phyloP scores from a whole-genome alignment of 306 rosid species.

The Leucaena leucocephala region DNA sequence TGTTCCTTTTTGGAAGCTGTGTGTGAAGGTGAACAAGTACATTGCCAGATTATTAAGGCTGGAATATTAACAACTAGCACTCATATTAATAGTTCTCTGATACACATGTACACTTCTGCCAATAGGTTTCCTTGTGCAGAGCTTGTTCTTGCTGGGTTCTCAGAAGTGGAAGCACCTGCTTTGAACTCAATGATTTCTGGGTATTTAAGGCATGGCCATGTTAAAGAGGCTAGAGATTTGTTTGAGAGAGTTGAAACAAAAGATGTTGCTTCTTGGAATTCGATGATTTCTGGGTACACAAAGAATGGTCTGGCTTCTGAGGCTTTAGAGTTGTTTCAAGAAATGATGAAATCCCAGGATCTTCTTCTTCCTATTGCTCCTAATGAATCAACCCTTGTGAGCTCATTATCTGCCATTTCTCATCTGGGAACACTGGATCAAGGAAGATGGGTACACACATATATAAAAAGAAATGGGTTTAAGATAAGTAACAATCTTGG shows the following conservation, averaged over 20 bases:
- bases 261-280: constrained; percentile 63
- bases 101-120: constrained; percentile 45
- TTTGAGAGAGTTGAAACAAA: constrained; percentile 42
- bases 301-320: constrained; percentile 43
- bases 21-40: constrained; percentile 53
- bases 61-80: constrained; percentile 40
- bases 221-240: constrained; percentile 42
- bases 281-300: constrained; percentile 49
- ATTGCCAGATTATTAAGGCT: constrained; percentile 48
- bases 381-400: constrained; percentile 50
- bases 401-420: constrained; percentile 54
- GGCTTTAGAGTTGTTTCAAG: constrained; percentile 41
- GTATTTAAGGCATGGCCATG: constrained; percentile 44
- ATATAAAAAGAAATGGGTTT: constrained; percentile 26
- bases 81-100: constrained; percentile 49
- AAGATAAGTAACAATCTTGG: constrained; percentile 32
- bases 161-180: constrained; percentile 37
- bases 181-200: constrained; percentile 54
- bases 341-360: constrained; percentile 39
- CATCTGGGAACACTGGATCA: constrained; percentile 49
- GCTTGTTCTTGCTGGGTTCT: constrained; percentile 37
- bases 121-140: constrained; percentile 46
- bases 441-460: constrained; percentile 51
- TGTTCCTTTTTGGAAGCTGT: constrained; percentile 51
- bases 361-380: constrained; percentile 29